Evolutionary conservation across 495 filamentous ascomycete genomes (phyloP), one percentile per base, ranked within the genome.

Genomic region (Penicillium maclennaniae): DNA sequence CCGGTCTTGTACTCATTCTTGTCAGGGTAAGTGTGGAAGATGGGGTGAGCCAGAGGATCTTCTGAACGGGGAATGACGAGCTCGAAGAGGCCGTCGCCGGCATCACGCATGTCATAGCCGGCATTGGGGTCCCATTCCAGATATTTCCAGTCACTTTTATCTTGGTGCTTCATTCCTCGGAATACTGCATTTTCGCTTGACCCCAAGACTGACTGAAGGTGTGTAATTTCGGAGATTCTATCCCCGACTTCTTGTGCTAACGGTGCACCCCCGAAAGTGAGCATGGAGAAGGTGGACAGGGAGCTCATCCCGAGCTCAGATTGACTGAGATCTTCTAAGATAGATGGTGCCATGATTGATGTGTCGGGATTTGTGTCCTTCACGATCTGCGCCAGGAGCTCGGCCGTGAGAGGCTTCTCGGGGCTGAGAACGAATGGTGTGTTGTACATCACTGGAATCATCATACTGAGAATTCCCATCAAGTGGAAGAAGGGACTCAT

Each of bases 71-170:
- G 34, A 1, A 60, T 20, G 7, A 82, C 71, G 19, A 79, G 63
- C 49, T 75, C 76, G 44, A 68, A 81, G 2, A 73, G 58, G 2
- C 71, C 69, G 2, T 79, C 72, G 0, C 70, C 72, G 5, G 51
- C 75, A 8, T 69, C 61, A n/a, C 61, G 59, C 47, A 68, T 67
- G 7, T 73, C 66, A 62, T 71, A 74, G 26, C 75, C 71, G 27
- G 55, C 48, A 12, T 71, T 63, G 0, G 74, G 73, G 54, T 80
- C 66, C 54, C 73, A 70, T 53, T 80, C 66, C 37, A 82, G 55
- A 37, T 69, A 81, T 27, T 69, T 60, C 80, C 81, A 83, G 21
- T 81, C 70, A 41, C 73, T 19, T 6, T 48, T 58, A 9, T 58
- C 47, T 31, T 49, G 17, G 9, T 44, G 25, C 19, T 40, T 50